Conservation (phyloP, 257 asterid genomes). For the Nyctanthes arbortristis region DNA sequence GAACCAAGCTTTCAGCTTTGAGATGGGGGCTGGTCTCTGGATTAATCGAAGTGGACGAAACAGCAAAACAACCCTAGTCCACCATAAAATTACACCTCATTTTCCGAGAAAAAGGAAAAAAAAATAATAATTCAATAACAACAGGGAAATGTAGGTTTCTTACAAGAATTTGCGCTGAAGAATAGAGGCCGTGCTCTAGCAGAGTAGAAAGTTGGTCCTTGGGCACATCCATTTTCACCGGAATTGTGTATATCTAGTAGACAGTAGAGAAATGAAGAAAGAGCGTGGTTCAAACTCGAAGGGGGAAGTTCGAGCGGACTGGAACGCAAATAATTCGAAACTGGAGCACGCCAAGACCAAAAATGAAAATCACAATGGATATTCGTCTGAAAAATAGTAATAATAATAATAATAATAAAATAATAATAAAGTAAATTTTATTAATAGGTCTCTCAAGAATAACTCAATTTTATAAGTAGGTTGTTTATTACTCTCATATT, state of each 20-base stretch:
- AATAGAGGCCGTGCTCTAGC: constrained; percentile 79
- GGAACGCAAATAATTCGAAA: too few relatives aligned
- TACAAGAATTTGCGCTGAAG: constrained; percentile 90
- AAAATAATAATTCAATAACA: constrained; percentile 18
- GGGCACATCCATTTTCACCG: constrained; percentile 62
- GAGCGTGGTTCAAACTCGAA: too few relatives aligned
- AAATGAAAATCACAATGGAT: too few relatives aligned
- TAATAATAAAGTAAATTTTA: too few relatives aligned
- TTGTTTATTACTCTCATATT: too few relatives aligned
- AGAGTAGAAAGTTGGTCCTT: constrained; percentile 71
- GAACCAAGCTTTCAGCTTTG: constrained; percentile 85
- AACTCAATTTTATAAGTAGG: too few relatives aligned
- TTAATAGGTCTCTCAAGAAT: too few relatives aligned
- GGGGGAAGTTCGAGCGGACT: too few relatives aligned
- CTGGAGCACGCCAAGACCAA: too few relatives aligned
- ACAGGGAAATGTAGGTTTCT: constrained; percentile 2
- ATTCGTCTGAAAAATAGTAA: too few relatives aligned
- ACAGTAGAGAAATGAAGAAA: background rate
- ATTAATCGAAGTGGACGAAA: constrained; percentile 68
- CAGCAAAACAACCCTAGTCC: constrained; percentile 82
- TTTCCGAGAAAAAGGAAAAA: background rate
- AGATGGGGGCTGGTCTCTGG: constrained; percentile 75
- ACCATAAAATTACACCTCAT: constrained; percentile 19
- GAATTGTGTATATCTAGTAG: background rate
- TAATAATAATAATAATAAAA: too few relatives aligned